Evolutionary conservation across 768 basidiomycete species (phyloP).

Genomic region (Kwoniella mangroviensis): DNA sequence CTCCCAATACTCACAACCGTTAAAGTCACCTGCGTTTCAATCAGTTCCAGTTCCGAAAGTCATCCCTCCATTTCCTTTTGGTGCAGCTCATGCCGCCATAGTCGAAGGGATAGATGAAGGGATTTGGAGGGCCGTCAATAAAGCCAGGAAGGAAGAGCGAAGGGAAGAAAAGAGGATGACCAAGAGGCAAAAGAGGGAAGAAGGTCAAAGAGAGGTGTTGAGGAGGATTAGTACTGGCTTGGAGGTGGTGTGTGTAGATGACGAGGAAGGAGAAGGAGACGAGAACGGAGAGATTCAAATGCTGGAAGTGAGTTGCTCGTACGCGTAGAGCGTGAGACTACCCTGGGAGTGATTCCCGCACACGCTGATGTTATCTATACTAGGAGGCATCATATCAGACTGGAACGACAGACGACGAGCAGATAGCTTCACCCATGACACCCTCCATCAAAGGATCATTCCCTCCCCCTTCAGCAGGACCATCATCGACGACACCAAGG

Average conservation of each 20-base stretch:
- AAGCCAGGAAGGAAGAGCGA: background rate
- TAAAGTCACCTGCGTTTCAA: background rate
- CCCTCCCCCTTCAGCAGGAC: too few relatives aligned
- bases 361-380: too few relatives aligned
- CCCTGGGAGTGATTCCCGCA: too few relatives aligned
- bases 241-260: background rate
- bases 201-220: background rate
- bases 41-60: background rate
- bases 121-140: background rate
- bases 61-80: slow-evolving; percentile 6
- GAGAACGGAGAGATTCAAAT: too few relatives aligned
- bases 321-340: too few relatives aligned
- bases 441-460: too few relatives aligned
- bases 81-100: background rate
- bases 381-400: too few relatives aligned
- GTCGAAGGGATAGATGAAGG: slow-evolving; percentile 1
- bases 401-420: too few relatives aligned
- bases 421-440: too few relatives aligned
- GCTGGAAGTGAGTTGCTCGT: too few relatives aligned
- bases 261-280: background rate
- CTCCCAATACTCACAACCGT: background rate
- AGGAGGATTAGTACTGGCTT: background rate
- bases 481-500: too few relatives aligned
- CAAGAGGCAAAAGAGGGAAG: slow-evolving; percentile 10
- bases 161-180: background rate